Percentiles rank a stretch among this genome's conserved stretches.
These are phyloP conservation scores for Fomitopsis pulvina DNA, from an alignment of 768 basidiomycete species.

Conservation along the genomic window DNA sequence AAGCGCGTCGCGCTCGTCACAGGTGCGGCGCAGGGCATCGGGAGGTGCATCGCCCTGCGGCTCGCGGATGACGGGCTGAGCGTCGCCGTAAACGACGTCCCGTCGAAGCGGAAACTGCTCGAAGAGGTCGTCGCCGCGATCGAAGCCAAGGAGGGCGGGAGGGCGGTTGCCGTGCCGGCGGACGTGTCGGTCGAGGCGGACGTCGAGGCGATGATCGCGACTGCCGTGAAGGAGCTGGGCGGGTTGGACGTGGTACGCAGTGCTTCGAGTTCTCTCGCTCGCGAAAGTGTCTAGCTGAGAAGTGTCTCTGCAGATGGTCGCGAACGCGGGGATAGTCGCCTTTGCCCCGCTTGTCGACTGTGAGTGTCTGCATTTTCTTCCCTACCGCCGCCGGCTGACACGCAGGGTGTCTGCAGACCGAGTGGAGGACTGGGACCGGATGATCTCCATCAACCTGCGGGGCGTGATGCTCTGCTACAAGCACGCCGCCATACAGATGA, in stretches of 20 bases:
- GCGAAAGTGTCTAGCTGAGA: background rate
- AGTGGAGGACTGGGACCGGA: slow-evolving; percentile 10
- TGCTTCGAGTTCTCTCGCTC: too few species aligned
- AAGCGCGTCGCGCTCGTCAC: slow-evolving; percentile 22
- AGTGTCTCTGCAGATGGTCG: slow-evolving; percentile 18
- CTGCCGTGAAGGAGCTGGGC: slow-evolving; percentile 26
- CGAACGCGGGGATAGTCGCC: slow-evolving; percentile 21
- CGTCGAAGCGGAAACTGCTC: slow-evolving; percentile 8
- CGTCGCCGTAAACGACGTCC: slow-evolving; percentile 19
- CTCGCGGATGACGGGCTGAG: slow-evolving; percentile 20
- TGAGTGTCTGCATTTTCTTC: background rate
- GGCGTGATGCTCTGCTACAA: slow-evolving; percentile 38
- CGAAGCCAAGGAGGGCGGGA: slow-evolving; percentile 16
- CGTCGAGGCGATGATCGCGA: slow-evolving; percentile 33
- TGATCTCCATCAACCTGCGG: slow-evolving; percentile 31
- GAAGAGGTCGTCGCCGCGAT: slow-evolving; percentile 12
- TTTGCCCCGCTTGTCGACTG: slow-evolving; percentile 10
- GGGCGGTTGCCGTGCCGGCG: slow-evolving; percentile 22
- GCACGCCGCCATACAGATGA: slow-evolving; percentile 37
- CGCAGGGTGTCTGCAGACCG: background rate
- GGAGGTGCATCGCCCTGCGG: slow-evolving; percentile 18
- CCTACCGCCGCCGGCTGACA: too few species aligned
- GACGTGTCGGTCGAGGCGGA: slow-evolving; percentile 38
- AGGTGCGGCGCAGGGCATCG: slow-evolving; percentile 25
- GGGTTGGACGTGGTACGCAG: slow-evolving; percentile 42